Base-by-base conservation (phyloP, 805 yeast genomes). In the Komagataella mondaviorum region DNA sequence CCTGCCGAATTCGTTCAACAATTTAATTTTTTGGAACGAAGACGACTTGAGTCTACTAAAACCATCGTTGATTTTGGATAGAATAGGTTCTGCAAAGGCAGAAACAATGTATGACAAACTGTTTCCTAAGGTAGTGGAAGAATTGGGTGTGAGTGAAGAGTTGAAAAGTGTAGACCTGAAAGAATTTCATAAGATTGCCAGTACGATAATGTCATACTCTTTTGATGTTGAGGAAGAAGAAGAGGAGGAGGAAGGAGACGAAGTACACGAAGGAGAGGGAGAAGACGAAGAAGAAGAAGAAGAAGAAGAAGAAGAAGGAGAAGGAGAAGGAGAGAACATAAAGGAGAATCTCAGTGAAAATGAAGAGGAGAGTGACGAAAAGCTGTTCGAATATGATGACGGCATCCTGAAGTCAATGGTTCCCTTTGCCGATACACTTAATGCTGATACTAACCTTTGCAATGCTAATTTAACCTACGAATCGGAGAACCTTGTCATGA, bases 381-480 rank as follows among this genome's bases (percentile, higher is more conserved):
- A 50, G 6, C 57, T 55, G n/a, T 60, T 55, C 2, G 55, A 55
- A 7, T 17, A 6, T 10, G 45, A 52, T 20, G 58, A 57, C 0
- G 63, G 52, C 6, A 57, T 52, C 6, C 68, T 75, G 56, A 90
- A 90, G 62, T 83, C 95, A 0, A 84, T 93, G 96, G 88, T 90
- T 3, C 96, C 98, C 0, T 69, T 89, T 48, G 98, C 98, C 0
- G 99, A 91, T 62, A 81, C 88, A 20, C 68, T 93, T 54, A 91
- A 93, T 61, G 88, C 96, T 1, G 93, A 90, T 60, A 85, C 96
- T 1, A 73, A 73, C 6, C 69, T 76, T 16, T 80, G 80, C 59
- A 91, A 91, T 63, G 96, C 96, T 6, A 76, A 81, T 52, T 67
- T 89, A 54, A 73, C 73, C 46, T 79, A 79, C 55, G 69, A 71